Evolutionary conservation across 306 rosid genomes (phyloP).

Genomic region (Begonia masoniana): DNA sequence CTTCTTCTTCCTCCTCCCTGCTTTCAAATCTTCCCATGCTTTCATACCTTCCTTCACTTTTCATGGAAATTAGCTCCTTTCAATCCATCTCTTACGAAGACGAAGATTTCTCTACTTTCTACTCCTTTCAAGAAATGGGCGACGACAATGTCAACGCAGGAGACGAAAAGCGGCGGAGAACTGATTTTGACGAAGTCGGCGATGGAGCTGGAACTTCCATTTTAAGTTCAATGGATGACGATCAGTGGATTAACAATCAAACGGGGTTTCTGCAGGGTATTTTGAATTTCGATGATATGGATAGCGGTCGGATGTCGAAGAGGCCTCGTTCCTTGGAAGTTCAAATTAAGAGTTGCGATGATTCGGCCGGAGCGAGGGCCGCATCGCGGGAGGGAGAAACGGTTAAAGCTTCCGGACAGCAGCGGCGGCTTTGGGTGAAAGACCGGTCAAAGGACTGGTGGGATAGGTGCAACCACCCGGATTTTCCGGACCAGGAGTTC

Average conservation of each 20-base stretch:
- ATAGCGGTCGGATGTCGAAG: too few relatives aligned
- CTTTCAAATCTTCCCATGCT: too few relatives aligned
- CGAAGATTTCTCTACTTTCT: not conserved
- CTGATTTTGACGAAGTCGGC: not conserved
- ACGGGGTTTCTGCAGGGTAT: too few relatives aligned
- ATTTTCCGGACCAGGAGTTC: conserved; percentile 52
- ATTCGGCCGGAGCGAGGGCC: too few relatives aligned
- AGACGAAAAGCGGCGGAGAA: conserved; percentile 1
- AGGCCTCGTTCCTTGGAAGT: too few relatives aligned
- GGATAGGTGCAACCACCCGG: conserved; percentile 44
- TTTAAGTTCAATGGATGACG: too few relatives aligned
- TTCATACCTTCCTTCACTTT: too few relatives aligned
- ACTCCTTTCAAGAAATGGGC: not conserved
- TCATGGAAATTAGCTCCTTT: conserved; percentile 2
- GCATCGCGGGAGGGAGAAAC: too few relatives aligned
- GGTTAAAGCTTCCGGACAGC: conserved; percentile 10
- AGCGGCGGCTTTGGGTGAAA: conserved; percentile 73
- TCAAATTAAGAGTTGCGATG: too few relatives aligned
- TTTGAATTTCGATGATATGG: too few relatives aligned
- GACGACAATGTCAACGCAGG: not conserved
- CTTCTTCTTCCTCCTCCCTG: too few relatives aligned
- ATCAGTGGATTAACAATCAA: too few relatives aligned
- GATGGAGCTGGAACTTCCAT: not conserved
- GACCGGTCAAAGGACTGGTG: conserved; percentile 80
- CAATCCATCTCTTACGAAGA: not conserved